A percentile compares a stretch with the other conserved stretches of the same genome.
These are phyloP conservation scores for Collybiopsis luxurians DNA, from an alignment of 768 basidiomycete species.

Conservation along the genomic window DNA sequence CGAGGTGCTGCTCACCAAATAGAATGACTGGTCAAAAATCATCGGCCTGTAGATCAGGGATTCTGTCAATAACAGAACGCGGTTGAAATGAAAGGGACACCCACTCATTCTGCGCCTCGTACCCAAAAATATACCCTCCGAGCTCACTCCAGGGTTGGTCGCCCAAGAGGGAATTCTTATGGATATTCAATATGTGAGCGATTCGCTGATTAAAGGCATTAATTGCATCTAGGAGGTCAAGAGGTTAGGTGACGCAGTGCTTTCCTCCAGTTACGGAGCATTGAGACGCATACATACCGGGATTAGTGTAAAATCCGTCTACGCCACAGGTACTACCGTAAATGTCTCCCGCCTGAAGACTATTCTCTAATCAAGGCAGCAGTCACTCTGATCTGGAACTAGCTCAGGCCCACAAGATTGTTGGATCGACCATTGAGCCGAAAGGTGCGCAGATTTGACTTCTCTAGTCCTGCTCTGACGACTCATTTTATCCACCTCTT, in stretches of 20 bases:
- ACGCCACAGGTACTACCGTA: conserved; percentile 30
- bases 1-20: conserved; percentile 7
- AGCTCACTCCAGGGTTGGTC: conserved; percentile 35
- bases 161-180: conserved; percentile 31
- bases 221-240: conserved; percentile 22
- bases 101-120: conserved; percentile 35
- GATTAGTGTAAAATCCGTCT: conserved; percentile 30
- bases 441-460: too few relatives aligned
- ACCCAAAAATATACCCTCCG: conserved; percentile 33
- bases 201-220: conserved; percentile 33
- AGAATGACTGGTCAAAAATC: conserved; percentile 24
- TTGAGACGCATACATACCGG: too few relatives aligned
- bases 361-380: conserved; percentile 26
- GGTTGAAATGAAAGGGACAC: conserved; percentile 17
- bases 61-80: not conserved
- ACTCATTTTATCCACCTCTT: too few relatives aligned
- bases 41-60: conserved; percentile 15
- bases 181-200: conserved; percentile 31
- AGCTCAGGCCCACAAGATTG: too few relatives aligned
- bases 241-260: too few relatives aligned
- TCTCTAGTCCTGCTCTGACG: too few relatives aligned
- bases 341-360: conserved; percentile 28
- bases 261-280: too few relatives aligned
- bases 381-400: too few relatives aligned
- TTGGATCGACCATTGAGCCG: too few relatives aligned